phyloP scores from a whole-genome alignment of 148 eudicot species.

The Arbutus unedo region DNA sequence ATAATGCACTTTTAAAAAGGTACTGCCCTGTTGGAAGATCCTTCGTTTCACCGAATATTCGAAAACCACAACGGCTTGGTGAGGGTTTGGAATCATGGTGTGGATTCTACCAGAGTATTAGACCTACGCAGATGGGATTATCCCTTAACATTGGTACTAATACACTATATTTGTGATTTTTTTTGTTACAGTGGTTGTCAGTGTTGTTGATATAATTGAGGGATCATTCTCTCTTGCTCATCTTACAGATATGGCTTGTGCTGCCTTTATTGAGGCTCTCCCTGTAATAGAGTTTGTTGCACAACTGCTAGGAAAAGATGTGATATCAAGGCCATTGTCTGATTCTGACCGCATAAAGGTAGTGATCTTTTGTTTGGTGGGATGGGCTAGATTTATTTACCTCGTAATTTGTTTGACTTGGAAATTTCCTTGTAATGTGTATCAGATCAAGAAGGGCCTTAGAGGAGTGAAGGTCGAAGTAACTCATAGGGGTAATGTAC shows the following conservation, averaged over 20 bases:
- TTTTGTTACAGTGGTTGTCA: not conserved
- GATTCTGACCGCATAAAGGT: constrained; percentile 79
- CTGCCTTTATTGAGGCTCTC: constrained; percentile 68
- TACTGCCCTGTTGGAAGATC: constrained; percentile 63
- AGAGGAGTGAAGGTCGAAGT: constrained; percentile 80
- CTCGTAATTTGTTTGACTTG: not conserved
- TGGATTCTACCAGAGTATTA: constrained; percentile 74
- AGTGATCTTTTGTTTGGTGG: constrained; percentile 4
- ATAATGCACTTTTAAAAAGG: constrained; percentile 26
- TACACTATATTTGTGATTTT: not conserved
- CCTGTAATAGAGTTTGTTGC: constrained; percentile 65
- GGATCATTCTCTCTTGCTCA: not conserved
- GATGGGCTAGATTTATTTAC: not conserved
- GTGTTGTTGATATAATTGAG: not conserved
- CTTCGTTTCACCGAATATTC: constrained; percentile 56
- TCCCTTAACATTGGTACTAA: constrained; percentile 61
- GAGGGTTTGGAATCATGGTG: constrained; percentile 75
- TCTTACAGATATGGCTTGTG: constrained; percentile 58
- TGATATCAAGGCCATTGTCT: constrained; percentile 47
- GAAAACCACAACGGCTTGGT: constrained; percentile 60
- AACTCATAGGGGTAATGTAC: constrained; percentile 57
- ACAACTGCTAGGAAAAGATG: constrained; percentile 69
- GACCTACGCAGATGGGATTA: constrained; percentile 79
- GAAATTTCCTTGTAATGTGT: not conserved
- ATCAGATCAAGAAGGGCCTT: constrained; percentile 61